Percentiles rank a stretch among this genome's conserved stretches.
These are phyloP conservation scores for Poronia punctata DNA, from an alignment of 495 filamentous ascomycete species.

Conservation along the genomic window DNA sequence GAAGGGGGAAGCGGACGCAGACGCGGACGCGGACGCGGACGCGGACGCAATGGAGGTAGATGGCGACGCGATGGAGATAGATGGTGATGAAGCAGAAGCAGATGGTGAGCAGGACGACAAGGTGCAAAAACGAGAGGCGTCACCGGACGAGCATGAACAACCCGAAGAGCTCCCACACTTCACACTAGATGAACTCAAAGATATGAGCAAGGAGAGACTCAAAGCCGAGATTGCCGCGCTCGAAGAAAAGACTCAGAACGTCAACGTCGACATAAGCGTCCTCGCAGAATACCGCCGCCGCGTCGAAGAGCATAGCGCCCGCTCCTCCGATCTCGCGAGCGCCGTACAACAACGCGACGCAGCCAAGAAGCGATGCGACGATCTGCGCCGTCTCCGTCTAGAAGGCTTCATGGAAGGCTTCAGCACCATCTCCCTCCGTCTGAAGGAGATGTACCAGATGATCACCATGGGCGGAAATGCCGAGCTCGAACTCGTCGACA, in stretches of 20 bases:
- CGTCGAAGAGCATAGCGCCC: slow-evolving; percentile 75
- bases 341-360: slow-evolving; percentile 72
- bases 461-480: slow-evolving; percentile 99
- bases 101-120: slow-evolving; percentile 20
- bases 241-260: slow-evolving; percentile 88
- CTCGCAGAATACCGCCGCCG: slow-evolving; percentile 89
- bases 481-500: slow-evolving; percentile 93
- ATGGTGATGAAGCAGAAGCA: slow-evolving; percentile 14
- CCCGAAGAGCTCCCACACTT: slow-evolving; percentile 61
- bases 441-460: slow-evolving; percentile 99
- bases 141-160: slow-evolving; percentile 19
- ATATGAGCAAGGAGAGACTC: slow-evolving; percentile 81
- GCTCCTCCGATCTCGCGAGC: slow-evolving; percentile 68
- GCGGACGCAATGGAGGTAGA: slow-evolving; percentile 17
- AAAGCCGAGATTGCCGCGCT: slow-evolving; percentile 83
- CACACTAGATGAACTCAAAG: slow-evolving; percentile 85
- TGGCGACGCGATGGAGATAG: slow-evolving; percentile 16
- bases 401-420: slow-evolving; percentile 99
- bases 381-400: slow-evolving; percentile 77
- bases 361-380: slow-evolving; percentile 84
- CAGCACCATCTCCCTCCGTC: slow-evolving; percentile 81
- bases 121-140: slow-evolving; percentile 7
- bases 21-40: slow-evolving; percentile 9
- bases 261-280: slow-evolving; percentile 82
- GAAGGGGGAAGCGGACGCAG: not conserved